These are phyloP conservation scores for Pseudogymnoascus sp. DNA, from an alignment of 2,329 filamentous ascomycete genomes.

Conservation along the genomic window DNA sequence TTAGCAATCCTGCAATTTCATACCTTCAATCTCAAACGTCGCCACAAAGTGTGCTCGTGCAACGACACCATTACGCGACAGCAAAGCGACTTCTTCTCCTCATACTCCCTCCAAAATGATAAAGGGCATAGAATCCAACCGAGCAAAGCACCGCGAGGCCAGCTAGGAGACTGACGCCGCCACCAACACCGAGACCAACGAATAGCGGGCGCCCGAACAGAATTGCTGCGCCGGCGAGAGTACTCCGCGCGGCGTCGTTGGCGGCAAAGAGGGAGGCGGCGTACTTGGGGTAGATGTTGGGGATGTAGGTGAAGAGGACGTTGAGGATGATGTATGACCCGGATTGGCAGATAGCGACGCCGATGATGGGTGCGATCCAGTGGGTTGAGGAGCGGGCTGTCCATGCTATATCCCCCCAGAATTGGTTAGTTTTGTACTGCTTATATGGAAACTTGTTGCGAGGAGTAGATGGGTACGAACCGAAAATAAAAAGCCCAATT, in stretches of 20 bases:
- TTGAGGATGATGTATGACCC: conserved; percentile 51
- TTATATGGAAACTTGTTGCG: too few species aligned
- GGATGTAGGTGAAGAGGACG: conserved; percentile 53
- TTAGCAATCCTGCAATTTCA: too few species aligned
- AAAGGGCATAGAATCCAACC: conserved; percentile 42
- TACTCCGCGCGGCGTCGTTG: conserved; percentile 32
- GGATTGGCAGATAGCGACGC: conserved; percentile 48
- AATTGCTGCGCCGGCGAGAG: conserved; percentile 40
- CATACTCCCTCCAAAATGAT: conserved; percentile 14
- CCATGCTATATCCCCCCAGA: conserved; percentile 33
- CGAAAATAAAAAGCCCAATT: conserved; percentile 52
- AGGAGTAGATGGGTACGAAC: conserved; percentile 35
- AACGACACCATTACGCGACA: conserved; percentile 13
- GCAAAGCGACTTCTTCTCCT: conserved; percentile 17
- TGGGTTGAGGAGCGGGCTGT: conserved; percentile 44
- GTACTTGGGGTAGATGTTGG: conserved; percentile 50
- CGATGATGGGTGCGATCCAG: conserved; percentile 50
- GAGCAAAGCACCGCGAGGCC: conserved; percentile 32
- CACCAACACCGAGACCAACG: conserved; percentile 36
- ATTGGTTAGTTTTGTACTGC: not conserved
- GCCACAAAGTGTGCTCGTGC: not conserved
- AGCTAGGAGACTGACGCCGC: conserved; percentile 36
- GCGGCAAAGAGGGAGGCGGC: conserved; percentile 48
- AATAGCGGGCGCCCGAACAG: conserved; percentile 43
- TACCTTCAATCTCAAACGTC: too few species aligned